Evolutionary conservation across 768 basidiomycete genomes (phyloP).

Genomic region (Amanita subjunquillea): DNA sequence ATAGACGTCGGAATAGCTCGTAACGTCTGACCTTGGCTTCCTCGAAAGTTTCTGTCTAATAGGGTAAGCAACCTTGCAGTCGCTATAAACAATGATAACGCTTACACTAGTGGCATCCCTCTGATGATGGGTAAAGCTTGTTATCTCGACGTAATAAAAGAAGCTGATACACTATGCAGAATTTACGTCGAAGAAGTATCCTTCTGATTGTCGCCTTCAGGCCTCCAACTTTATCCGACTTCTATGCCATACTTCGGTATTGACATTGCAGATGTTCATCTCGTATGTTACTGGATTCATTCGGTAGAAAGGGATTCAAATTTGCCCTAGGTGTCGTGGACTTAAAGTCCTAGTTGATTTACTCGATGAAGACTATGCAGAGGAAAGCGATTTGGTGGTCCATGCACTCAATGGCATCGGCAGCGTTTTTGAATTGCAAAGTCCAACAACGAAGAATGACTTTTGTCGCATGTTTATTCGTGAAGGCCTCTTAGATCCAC

Average conservation of each 20-base stretch:
- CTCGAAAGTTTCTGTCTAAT: constrained; percentile 94
- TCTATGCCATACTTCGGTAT: constrained; percentile 83
- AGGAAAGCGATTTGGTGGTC: constrained; percentile 84
- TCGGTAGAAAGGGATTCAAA: not conserved
- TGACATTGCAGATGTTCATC: constrained; percentile 98
- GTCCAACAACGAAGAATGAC: constrained; percentile 95
- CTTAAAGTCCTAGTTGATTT: constrained; percentile 91
- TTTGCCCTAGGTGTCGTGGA: constrained; percentile 69
- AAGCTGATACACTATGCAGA: constrained; percentile 28
- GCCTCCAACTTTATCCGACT: constrained; percentile 92
- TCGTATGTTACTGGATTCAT: constrained; percentile 48
- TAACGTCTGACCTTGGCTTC: constrained; percentile 68
- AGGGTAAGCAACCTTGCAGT: constrained; percentile 34
- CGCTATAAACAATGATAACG: constrained; percentile 6
- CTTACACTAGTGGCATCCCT: constrained; percentile 66
- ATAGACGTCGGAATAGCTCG: constrained; percentile 30
- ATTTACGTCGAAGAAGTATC: constrained; percentile 91
- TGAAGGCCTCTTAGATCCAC: constrained; percentile 88
- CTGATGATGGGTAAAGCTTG: constrained; percentile 73
- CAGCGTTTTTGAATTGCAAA: constrained; percentile 92
- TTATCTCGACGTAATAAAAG: not conserved
- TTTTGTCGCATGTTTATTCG: constrained; percentile 98
- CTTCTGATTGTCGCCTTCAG: constrained; percentile 87
- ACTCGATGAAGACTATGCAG: constrained; percentile 90
- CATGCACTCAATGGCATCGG: constrained; percentile 92